Evolutionary conservation across 2,329 filamentous ascomycete species (phyloP).

Genomic region (Colletotrichum lupini): DNA sequence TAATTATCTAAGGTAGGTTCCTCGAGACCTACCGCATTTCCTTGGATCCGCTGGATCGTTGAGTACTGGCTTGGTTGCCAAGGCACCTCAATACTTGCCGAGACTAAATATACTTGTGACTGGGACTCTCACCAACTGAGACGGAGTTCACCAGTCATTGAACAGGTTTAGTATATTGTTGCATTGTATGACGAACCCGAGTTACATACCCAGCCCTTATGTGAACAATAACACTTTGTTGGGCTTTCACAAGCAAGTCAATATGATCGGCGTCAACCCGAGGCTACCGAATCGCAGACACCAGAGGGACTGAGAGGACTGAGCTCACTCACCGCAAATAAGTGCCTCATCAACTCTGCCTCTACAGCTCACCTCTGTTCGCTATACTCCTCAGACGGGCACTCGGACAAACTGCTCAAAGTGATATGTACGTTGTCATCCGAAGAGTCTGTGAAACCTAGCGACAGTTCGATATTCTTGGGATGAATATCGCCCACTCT

Average conservation of each 20-base stretch:
- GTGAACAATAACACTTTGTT: too few relatives aligned
- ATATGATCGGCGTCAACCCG: background rate
- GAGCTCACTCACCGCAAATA: background rate
- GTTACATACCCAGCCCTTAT: background rate
- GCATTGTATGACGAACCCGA: background rate
- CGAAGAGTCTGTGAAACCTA: background rate
- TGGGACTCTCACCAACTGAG: background rate
- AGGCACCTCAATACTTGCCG: background rate
- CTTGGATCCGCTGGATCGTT: background rate
- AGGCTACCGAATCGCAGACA: background rate
- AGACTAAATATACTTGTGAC: background rate
- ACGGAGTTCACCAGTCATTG: background rate
- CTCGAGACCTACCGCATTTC: background rate
- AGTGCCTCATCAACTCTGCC: background rate
- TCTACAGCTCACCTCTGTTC: background rate
- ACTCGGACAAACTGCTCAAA: background rate
- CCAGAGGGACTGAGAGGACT: background rate
- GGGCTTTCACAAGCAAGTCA: background rate
- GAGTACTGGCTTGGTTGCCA: background rate
- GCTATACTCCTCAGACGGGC: background rate
- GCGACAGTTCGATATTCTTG: background rate
- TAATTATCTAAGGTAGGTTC: too few relatives aligned
- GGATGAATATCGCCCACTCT: background rate
- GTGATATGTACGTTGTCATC: conserved; percentile 4
- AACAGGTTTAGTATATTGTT: background rate